These are phyloP conservation scores for Pseudocercospora pini-densiflorae DNA, from an alignment of 2,329 filamentous ascomycete species.

Conservation along the genomic window DNA sequence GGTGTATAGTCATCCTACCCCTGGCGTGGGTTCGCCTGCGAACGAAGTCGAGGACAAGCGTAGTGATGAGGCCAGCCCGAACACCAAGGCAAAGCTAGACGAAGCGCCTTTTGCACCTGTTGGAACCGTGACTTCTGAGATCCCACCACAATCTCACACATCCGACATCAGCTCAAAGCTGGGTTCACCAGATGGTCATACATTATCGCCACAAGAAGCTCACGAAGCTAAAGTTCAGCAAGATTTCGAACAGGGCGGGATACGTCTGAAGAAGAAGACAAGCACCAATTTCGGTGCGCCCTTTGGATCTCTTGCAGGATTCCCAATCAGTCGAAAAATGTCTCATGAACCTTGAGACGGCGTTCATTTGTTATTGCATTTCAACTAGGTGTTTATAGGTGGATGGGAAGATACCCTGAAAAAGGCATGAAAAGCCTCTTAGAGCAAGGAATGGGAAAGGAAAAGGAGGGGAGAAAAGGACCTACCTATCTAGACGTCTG, in stretches of 20 bases:
- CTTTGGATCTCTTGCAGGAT: slow-evolving; percentile 40
- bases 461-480: slow-evolving; percentile 11
- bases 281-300: slow-evolving; percentile 44
- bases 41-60: slow-evolving; percentile 14
- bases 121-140: neutral
- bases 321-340: slow-evolving; percentile 30
- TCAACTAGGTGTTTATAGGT: slow-evolving; percentile 11
- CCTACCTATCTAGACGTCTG: slow-evolving; percentile 2
- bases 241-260: slow-evolving; percentile 39
- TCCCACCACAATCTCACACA: slow-evolving; percentile 17
- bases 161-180: slow-evolving; percentile 24
- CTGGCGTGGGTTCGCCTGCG: slow-evolving; percentile 37
- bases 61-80: slow-evolving; percentile 1
- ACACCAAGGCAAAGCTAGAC: slow-evolving; percentile 1
- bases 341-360: slow-evolving; percentile 20
- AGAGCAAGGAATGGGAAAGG: neutral
- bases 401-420: slow-evolving; percentile 11
- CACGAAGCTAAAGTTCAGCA: slow-evolving; percentile 34
- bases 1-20: slow-evolving; percentile 35
- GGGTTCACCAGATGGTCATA: slow-evolving; percentile 17
- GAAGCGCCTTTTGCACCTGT: slow-evolving; percentile 22
- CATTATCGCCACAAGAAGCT: slow-evolving; percentile 30
- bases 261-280: slow-evolving; percentile 43
- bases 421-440: neutral
- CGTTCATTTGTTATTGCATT: slow-evolving; percentile 14